phyloP scores from a whole-genome alignment of 441 rosid genomes.

The Populus hybrid region DNA sequence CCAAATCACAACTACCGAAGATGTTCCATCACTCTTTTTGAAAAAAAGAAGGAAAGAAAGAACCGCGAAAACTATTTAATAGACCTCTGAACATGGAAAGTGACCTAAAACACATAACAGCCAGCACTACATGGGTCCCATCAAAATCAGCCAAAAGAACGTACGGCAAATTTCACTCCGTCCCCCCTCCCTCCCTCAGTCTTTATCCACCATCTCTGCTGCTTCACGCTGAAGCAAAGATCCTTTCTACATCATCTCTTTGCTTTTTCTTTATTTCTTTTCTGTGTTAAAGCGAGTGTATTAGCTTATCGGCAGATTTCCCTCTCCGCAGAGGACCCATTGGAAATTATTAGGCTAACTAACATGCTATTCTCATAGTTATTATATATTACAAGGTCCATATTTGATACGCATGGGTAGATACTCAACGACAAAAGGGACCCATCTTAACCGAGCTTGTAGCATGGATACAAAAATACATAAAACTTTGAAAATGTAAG shows the following conservation, averaged over 20 bases:
- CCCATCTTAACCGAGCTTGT: neutral
- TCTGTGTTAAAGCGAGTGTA: neutral
- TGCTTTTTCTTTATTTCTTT: neutral
- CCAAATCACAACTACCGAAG: conserved; percentile 21
- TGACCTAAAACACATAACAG: neutral
- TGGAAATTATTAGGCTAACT: no score
- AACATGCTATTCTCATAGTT: no score
- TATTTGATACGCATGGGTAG: no score
- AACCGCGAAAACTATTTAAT: neutral
- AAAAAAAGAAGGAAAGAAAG: neutral
- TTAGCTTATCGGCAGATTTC: neutral
- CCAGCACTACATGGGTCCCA: conserved; percentile 8
- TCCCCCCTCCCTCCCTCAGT: no score
- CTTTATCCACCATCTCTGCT: neutral
- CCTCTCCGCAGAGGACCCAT: no score
- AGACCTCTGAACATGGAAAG: neutral
- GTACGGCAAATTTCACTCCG: neutral
- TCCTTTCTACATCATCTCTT: neutral
- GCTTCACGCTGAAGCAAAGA: conserved; percentile 37
- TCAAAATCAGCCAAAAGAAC: neutral
- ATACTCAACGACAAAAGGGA: neutral
- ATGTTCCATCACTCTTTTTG: neutral
- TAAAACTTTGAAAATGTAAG: no score
- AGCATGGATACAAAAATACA: no score
- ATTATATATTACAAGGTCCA: no score